A percentile compares a stretch with the other conserved stretches of the same genome.
phyloP scores from a whole-genome alignment of 2,329 filamentous ascomycete species.

The Beauveria scarabaeidicola region DNA sequence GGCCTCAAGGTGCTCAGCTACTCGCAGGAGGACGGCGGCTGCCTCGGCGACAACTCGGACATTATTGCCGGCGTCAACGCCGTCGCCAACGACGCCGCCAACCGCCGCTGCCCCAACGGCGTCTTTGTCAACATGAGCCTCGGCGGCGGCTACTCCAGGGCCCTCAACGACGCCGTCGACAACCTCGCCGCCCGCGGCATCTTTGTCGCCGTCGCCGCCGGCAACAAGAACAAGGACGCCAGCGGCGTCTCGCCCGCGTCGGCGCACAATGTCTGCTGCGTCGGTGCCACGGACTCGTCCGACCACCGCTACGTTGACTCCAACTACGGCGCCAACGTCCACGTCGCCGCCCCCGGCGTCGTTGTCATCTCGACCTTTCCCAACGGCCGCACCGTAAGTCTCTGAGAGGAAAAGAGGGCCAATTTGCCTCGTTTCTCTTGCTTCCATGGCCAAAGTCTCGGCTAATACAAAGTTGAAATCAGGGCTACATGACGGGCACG shows the following conservation, averaged over 20 bases:
- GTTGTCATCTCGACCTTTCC: constrained; percentile 36
- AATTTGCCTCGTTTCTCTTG: background rate
- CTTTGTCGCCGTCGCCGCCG: constrained; percentile 43
- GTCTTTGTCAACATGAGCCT: constrained; percentile 44
- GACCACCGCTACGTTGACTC: constrained; percentile 37
- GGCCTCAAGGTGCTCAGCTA: constrained; percentile 44
- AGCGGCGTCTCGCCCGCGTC: constrained; percentile 38
- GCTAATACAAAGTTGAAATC: background rate
- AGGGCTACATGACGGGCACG: constrained; percentile 15
- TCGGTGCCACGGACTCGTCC: constrained; percentile 38
- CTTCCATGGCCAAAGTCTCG: background rate
- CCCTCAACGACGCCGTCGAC: constrained; percentile 77
- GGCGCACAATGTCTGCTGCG: constrained; percentile 38
- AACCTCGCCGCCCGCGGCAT: constrained; percentile 55
- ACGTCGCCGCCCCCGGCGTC: constrained; percentile 42
- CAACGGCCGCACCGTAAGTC: constrained; percentile 22
- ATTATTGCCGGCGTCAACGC: constrained; percentile 45
- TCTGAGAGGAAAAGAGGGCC: too few species aligned
- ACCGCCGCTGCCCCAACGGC: constrained; percentile 28
- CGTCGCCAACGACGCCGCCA: constrained; percentile 28
- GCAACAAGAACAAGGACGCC: constrained; percentile 39
- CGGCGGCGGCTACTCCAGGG: constrained; percentile 54
- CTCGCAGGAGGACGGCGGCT: constrained; percentile 12
- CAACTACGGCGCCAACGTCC: constrained; percentile 40
- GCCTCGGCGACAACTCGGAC: constrained; percentile 14